A percentile compares a stretch with the other conserved stretches of the same genome.
phyloP scores from a whole-genome alignment of 345 rosid species.

The Acer yangbiense region DNA sequence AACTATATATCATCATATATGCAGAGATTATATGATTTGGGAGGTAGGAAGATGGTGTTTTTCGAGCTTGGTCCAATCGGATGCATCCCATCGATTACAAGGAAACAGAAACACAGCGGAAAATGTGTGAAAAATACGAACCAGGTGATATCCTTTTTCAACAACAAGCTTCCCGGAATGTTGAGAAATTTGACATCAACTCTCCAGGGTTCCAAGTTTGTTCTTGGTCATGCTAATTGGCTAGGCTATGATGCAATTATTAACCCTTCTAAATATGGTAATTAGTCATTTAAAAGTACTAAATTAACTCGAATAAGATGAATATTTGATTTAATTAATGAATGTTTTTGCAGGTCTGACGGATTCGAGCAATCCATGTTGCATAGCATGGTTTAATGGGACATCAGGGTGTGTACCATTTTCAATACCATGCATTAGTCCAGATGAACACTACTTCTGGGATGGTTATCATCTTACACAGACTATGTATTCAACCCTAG shows the following conservation, averaged over 20 bases:
- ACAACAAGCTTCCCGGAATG: slow-evolving; percentile 27
- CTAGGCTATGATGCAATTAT: slow-evolving; percentile 37
- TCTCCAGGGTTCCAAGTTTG: slow-evolving; percentile 33
- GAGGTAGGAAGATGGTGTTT: slow-evolving; percentile 46
- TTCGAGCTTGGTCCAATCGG: slow-evolving; percentile 53
- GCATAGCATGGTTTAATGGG: slow-evolving; percentile 47
- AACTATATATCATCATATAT: no score
- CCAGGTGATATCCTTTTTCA: slow-evolving; percentile 31
- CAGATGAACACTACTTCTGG: slow-evolving; percentile 40
- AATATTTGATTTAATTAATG: no score
- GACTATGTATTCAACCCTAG: slow-evolving; percentile 26
- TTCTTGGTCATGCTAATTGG: slow-evolving; percentile 22
- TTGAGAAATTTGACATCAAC: slow-evolving; percentile 33
- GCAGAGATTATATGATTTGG: slow-evolving; percentile 38
- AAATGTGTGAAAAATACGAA: slow-evolving; percentile 37
- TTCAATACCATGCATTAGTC: slow-evolving; percentile 30
- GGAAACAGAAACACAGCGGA: slow-evolving; percentile 24
- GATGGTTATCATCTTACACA: slow-evolving; percentile 52
- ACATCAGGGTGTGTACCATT: slow-evolving; percentile 42
- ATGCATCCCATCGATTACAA: slow-evolving; percentile 43
- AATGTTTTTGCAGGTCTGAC: slow-evolving; percentile 23
- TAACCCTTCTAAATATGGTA: slow-evolving; percentile 43
- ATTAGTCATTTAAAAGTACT: no score
- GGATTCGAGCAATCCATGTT: slow-evolving; percentile 48
- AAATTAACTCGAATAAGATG: no score